Base-by-base conservation (phyloP, 139 green algal genomes). In the Ettlia oleoabundans region DNA sequence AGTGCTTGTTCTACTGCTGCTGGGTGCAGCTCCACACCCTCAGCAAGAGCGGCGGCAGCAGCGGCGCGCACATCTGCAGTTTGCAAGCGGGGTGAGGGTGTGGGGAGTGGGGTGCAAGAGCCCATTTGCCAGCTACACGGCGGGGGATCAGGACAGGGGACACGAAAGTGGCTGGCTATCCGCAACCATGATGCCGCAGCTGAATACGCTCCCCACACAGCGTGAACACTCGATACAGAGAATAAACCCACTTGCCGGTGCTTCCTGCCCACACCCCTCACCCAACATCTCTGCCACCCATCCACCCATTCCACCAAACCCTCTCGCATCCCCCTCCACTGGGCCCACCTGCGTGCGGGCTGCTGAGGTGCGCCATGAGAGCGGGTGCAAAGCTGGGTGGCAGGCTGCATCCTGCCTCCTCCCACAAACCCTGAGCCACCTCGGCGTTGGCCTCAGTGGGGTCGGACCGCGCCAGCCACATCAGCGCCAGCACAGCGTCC, bases 401-500 rank as follows among this genome's bases (percentile, higher is more conserved):
- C 69, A 89, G 70, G 8, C 24, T 10, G 42, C 71, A 84, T 13
- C 41, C 41, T 3, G 73, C 75, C 35, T 89, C 30, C 4, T 91
- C 77, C 90, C 91, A 94, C 53, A 96, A 88, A 32, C 35, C 63
- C 40, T 80, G 35, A 10, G 89, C 92, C 35, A 73, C 82, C 71
- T 81, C 63, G 26, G 88, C 88, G 41, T 96, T 97, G 58, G 83
- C 82, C n/a, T 91, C 89, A 19, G 83, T 55, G 0, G 71, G 43
- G 73, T 96, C 93, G 61, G 89, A 77, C 18, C 82, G 79, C 2
- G 90, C 88, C 62, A 94, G 47, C 82, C 88, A 94, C 79, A 96
- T 88, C 41, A 93, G 43, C 19, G 82, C 81, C 41, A 84, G 55
- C 21, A 86, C 64, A 8, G 30, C 52, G 30, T 88, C 82, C n/a